phyloP scores from a whole-genome alignment of 2,329 filamentous ascomycete species.

The Epichloe sp. region DNA sequence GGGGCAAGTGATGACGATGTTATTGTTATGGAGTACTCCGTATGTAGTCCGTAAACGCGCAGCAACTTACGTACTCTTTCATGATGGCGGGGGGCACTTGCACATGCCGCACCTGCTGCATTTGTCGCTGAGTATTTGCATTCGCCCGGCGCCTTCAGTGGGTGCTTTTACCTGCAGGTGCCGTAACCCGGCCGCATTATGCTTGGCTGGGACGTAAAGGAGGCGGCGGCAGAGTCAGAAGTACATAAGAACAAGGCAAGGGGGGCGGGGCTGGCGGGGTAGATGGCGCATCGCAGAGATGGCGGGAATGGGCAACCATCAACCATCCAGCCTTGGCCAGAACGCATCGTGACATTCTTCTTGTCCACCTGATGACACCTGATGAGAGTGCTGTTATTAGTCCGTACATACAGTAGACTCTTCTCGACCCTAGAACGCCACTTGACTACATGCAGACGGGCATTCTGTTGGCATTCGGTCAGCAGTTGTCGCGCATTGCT shows the following conservation, averaged over 20 bases:
- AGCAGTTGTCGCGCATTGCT: neutral
- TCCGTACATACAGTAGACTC: neutral
- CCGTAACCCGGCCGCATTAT: neutral
- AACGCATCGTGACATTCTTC: conserved; percentile 5
- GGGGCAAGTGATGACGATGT: conserved; percentile 1
- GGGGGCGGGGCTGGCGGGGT: neutral
- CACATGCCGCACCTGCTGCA: neutral
- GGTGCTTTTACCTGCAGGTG: neutral
- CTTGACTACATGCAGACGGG: neutral
- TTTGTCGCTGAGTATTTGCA: neutral
- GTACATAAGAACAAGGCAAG: neutral
- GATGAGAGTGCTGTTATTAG: too few species aligned
- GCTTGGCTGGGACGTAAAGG: neutral
- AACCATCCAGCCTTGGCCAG: neutral
- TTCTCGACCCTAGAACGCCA: neutral
- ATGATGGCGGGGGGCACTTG: neutral
- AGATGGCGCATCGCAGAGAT: neutral
- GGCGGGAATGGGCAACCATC: conserved; percentile 1
- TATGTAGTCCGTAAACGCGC: neutral
- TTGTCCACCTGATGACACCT: neutral
- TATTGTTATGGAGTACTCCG: neutral
- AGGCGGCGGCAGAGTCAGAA: neutral
- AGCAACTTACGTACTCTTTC: too few species aligned
- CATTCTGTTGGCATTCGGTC: neutral
- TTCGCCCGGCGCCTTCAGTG: neutral